Conservation (phyloP, 2,329 filamentous ascomycete species). For the Verticillium zaregamsianum region DNA sequence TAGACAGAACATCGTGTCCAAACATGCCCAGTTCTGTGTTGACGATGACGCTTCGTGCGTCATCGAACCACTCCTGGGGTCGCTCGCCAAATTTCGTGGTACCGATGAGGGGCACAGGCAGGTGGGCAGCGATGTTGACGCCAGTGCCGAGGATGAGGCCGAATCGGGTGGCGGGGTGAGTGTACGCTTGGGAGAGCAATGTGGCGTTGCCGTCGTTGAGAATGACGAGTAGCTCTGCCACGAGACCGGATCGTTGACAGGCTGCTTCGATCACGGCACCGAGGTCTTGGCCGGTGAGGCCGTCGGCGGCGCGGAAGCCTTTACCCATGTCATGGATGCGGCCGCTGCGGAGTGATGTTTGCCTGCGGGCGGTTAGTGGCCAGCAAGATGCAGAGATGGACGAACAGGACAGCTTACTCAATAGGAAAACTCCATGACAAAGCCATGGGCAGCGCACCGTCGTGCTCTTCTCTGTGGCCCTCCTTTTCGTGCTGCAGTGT, state of each 20-base stretch:
- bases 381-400: background rate
- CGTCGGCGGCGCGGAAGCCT: constrained; percentile 56
- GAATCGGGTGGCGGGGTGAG: constrained; percentile 54
- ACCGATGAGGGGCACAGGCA: constrained; percentile 54
- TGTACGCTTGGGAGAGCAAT: constrained; percentile 60
- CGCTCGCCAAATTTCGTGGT: constrained; percentile 52
- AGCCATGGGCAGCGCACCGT: constrained; percentile 47
- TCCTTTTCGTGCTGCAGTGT: constrained; percentile 41
- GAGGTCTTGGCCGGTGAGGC: constrained; percentile 55
- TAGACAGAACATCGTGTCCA: constrained; percentile 52
- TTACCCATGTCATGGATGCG: constrained; percentile 62
- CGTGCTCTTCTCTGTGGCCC: constrained; percentile 24
- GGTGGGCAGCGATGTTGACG: constrained; percentile 61
- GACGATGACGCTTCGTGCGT: constrained; percentile 58
- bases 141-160: constrained; percentile 65
- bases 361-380: constrained; percentile 36
- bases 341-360: constrained; percentile 59
- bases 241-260: constrained; percentile 45
- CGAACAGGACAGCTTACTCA: constrained; percentile 43
- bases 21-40: constrained; percentile 68
- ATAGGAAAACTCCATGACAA: constrained; percentile 69
- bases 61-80: constrained; percentile 51
- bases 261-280: constrained; percentile 53
- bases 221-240: constrained; percentile 55
- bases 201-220: constrained; percentile 67